Evolutionary conservation across 441 rosid genomes (phyloP).

Genomic region (Croton laevigatus): DNA sequence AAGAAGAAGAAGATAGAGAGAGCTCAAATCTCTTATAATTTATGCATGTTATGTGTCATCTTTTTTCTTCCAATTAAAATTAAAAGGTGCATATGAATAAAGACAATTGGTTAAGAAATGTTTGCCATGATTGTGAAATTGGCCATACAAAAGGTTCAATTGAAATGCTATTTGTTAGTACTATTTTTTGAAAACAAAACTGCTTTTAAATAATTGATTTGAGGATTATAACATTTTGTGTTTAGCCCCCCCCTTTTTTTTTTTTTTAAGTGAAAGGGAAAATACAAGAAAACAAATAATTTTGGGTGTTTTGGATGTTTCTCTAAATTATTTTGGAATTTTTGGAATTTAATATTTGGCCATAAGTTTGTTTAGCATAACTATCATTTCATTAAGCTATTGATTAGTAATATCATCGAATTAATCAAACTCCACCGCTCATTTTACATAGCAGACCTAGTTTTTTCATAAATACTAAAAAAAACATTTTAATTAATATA

Average conservation of each 20-base stretch:
- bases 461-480: too few relatives aligned
- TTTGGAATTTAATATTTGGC: not conserved
- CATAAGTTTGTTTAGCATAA: not conserved
- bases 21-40: slow-evolving; percentile 21
- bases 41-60: slow-evolving; percentile 24
- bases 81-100: slow-evolving; percentile 12
- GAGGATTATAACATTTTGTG: slow-evolving; percentile 1
- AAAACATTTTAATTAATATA: too few relatives aligned
- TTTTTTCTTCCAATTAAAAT: not conserved
- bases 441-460: too few relatives aligned
- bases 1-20: slow-evolving; percentile 7
- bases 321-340: too few relatives aligned
- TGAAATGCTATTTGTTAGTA: slow-evolving; percentile 19
- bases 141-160: slow-evolving; percentile 22
- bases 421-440: too few relatives aligned
- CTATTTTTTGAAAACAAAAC: not conserved
- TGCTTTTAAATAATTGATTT: slow-evolving; percentile 23
- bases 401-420: not conserved
- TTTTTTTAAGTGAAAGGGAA: not conserved
- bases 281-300: not conserved
- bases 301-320: slow-evolving; percentile 4
- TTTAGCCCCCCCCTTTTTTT: too few relatives aligned
- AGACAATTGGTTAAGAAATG: slow-evolving; percentile 1
- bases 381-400: not conserved
- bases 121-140: slow-evolving; percentile 24